Evolutionary conservation across 2,329 filamentous ascomycete species (phyloP).

Genomic region (Trichoderma sp.): DNA sequence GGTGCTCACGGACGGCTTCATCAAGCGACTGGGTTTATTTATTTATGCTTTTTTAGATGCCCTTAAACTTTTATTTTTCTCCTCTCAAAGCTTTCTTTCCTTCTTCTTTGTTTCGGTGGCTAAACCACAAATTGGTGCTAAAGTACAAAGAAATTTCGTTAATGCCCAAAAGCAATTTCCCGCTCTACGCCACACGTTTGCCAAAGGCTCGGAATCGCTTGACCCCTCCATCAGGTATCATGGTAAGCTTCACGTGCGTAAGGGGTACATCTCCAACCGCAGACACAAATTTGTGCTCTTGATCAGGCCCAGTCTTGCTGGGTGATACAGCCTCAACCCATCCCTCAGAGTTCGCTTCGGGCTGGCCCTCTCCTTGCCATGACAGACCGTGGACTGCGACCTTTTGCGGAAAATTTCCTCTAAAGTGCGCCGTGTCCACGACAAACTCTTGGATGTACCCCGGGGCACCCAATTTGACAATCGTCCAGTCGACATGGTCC

Average conservation of each 20-base stretch:
- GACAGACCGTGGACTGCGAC: conserved; percentile 64
- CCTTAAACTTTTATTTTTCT: not conserved
- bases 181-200: conserved; percentile 29
- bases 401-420: conserved; percentile 80
- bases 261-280: conserved; percentile 58
- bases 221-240: conserved; percentile 90
- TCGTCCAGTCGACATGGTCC: conserved; percentile 76
- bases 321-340: conserved; percentile 67
- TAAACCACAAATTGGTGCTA: not conserved
- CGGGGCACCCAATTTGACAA: conserved; percentile 68
- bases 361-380: conserved; percentile 54
- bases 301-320: conserved; percentile 69
- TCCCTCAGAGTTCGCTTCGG: conserved; percentile 52
- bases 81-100: not conserved
- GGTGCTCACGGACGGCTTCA: not conserved
- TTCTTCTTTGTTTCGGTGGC: not conserved
- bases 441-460: conserved; percentile 65
- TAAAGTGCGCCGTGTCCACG: conserved; percentile 78
- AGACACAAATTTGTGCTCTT: conserved; percentile 65
- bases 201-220: conserved; percentile 68
- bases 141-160: not conserved
- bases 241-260: conserved; percentile 85
- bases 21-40: not conserved
- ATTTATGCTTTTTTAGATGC: not conserved
- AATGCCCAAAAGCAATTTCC: not conserved